Evolutionary conservation across 345 rosid genomes (phyloP), one percentile per base, ranked within the genome.

Genomic region (Populus ilicifolia): DNA sequence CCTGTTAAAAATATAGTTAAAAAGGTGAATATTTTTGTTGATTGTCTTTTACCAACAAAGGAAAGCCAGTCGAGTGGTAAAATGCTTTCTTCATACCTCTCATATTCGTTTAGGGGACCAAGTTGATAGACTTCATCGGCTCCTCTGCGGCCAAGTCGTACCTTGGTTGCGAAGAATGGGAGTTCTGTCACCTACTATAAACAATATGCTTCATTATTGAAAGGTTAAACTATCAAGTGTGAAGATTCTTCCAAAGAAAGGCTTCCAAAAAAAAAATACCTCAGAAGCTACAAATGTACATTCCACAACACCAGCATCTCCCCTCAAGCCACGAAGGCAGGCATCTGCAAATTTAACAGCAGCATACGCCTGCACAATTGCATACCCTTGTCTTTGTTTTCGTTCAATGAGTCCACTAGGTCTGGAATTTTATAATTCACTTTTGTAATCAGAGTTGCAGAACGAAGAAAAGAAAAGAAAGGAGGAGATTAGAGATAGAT

Each of bases 321-420:
- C 99, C 78, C 97, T 89, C 84, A 96, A 84, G 56, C 94, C 94
- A 25, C 87, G 88, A 16, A 96, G 94, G 80, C 98, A 93, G 20
- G 97, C 94, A 75, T 92, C 98, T 13, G 99, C 99, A 75, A 96
- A 93, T 86, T 96, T 91, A 50, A 90, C 98, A 10, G 99, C 98
- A 70, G 99, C 97, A 85, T 91, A 96, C 29, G 98, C 99, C 99
- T 96, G 88, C 71, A 80, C 21, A 61, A 46, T 39, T 29, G 33
- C 2, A 3, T 25, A 59, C 21, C 20, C 30, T 77, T 56, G 43
- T 70, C n/a, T n/a, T 71, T 16, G 33, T 63, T 64, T 64, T 33
- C 23, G 63, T 59, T 52, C 44, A 41, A 6, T 2, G 30, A 11
- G 59, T 44, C 23, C 18, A 38, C 21, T 6, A 18, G 41, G 35